Conservation (phyloP, 257 asterid genomes). For the Solanum virginianum region DNA sequence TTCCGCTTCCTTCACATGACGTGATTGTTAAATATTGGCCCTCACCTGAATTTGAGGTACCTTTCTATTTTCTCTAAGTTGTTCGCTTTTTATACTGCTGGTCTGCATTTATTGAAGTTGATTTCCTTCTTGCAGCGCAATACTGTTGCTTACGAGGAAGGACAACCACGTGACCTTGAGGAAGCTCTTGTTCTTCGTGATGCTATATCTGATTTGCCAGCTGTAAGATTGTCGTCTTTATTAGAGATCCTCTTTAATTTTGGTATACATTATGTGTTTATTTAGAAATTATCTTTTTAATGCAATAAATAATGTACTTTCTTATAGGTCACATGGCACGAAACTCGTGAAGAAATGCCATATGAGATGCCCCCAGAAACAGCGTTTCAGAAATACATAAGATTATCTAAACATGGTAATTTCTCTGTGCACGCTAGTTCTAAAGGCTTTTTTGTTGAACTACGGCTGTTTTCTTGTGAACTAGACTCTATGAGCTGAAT, state of each 20-base stretch:
- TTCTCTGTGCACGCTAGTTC: background rate
- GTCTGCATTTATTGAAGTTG: background rate
- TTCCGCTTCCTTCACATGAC: constrained; percentile 93
- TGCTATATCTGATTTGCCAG: constrained; percentile 79
- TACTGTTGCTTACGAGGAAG: constrained; percentile 76
- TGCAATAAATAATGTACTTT: background rate
- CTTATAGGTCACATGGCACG: constrained; percentile 29
- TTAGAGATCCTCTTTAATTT: background rate
- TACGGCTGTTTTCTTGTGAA: background rate
- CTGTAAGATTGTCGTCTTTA: constrained; percentile 15
- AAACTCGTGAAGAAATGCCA: constrained; percentile 49
- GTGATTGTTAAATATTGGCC: constrained; percentile 74
- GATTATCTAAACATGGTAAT: constrained; percentile 39
- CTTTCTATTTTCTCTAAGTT: background rate
- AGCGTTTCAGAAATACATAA: constrained; percentile 52
- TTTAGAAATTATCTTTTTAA: background rate
- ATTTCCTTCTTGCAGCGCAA: constrained; percentile 32
- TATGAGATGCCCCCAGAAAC: constrained; percentile 55
- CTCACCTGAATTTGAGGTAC: constrained; percentile 63
- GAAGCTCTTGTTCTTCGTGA: constrained; percentile 52
- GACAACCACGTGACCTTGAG: constrained; percentile 50
- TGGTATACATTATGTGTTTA: background rate
- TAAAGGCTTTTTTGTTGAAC: background rate
- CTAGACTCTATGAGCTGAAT: background rate
- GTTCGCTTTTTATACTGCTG: background rate